Percentiles rank a stretch among this genome's conserved stretches.
These are phyloP conservation scores for Daedalea quercina DNA, from an alignment of 768 basidiomycete species.

Conservation along the genomic window DNA sequence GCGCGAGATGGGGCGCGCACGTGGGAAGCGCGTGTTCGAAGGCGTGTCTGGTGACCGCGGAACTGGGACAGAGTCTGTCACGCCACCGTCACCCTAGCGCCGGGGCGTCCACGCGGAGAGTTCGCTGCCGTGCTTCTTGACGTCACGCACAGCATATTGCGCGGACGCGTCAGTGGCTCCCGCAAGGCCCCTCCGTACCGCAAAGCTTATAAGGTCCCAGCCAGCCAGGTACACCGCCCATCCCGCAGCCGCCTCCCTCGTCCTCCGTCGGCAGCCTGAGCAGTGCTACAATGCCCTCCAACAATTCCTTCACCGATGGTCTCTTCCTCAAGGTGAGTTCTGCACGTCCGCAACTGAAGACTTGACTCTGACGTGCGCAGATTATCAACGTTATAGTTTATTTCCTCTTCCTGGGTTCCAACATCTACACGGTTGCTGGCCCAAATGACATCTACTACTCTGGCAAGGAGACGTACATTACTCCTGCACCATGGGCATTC, in stretches of 20 bases:
- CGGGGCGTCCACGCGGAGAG: too few relatives aligned
- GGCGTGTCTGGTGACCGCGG: neutral
- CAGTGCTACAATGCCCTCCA: constrained; percentile 11
- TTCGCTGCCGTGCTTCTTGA: constrained; percentile 4
- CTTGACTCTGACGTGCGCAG: constrained; percentile 22
- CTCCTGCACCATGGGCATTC: constrained; percentile 92
- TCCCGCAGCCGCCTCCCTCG: neutral
- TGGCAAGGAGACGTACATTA: constrained; percentile 86
- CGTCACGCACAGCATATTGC: constrained; percentile 2
- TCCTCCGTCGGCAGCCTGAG: too few relatives aligned
- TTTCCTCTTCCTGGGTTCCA: constrained; percentile 82
- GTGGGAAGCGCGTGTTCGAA: constrained; percentile 6
- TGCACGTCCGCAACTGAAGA: neutral
- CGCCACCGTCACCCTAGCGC: neutral
- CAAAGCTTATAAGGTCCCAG: neutral
- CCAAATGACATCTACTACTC: constrained; percentile 65
- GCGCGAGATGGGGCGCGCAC: constrained; percentile 5
- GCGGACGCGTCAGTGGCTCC: neutral
- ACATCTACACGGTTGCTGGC: constrained; percentile 78
- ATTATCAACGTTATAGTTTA: constrained; percentile 80
- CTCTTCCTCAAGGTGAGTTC: constrained; percentile 75
- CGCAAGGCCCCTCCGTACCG: neutral
- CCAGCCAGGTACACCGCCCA: neutral
- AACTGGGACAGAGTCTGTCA: neutral
- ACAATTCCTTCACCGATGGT: constrained; percentile 68